Percentiles rank a stretch among this genome's conserved stretches.
These are phyloP conservation scores for Trichophyton simii DNA, from an alignment of 2,329 filamentous ascomycete genomes.

Conservation along the genomic window DNA sequence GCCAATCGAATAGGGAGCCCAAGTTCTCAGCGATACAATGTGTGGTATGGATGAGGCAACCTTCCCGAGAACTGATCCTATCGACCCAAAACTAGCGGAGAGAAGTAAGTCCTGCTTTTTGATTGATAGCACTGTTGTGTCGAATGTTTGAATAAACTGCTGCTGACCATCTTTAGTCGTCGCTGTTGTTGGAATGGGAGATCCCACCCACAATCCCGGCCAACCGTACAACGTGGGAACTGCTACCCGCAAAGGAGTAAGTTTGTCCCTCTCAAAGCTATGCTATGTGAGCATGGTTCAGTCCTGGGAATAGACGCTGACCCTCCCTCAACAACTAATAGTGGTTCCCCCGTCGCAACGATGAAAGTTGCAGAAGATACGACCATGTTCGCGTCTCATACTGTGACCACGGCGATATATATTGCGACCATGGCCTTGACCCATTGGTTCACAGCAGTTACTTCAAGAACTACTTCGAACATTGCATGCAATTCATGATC, in stretches of 20 bases:
- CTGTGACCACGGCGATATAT: constrained; percentile 9
- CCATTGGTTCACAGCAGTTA: constrained; percentile 7
- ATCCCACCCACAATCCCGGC: constrained; percentile 3
- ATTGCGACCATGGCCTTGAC: constrained; percentile 7
- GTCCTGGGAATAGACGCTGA: not conserved
- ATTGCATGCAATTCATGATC: constrained; percentile 2
- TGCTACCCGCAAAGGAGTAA: constrained; percentile 6
- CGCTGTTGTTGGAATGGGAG: constrained; percentile 8
- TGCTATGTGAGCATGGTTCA: not conserved
- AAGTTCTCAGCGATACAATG: constrained; percentile 8
- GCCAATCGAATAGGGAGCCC: constrained; percentile 6
- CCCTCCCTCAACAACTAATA: not conserved
- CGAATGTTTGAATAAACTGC: not conserved
- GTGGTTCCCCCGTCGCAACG: constrained; percentile 8
- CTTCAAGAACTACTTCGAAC: constrained; percentile 6
- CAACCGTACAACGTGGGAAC: constrained; percentile 8
- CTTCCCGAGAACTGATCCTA: not conserved
- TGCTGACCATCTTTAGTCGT: constrained; percentile 3
- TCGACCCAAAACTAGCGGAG: not conserved
- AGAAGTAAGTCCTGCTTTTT: not conserved
- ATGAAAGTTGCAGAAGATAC: constrained; percentile 5
- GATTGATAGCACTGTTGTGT: not conserved
- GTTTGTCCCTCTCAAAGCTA: not conserved
- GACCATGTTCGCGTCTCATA: constrained; percentile 7
- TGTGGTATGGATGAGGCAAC: constrained; percentile 6